phyloP scores from a whole-genome alignment of 371 early-diverging fungal species.

The Saksenaea oblongispora region DNA sequence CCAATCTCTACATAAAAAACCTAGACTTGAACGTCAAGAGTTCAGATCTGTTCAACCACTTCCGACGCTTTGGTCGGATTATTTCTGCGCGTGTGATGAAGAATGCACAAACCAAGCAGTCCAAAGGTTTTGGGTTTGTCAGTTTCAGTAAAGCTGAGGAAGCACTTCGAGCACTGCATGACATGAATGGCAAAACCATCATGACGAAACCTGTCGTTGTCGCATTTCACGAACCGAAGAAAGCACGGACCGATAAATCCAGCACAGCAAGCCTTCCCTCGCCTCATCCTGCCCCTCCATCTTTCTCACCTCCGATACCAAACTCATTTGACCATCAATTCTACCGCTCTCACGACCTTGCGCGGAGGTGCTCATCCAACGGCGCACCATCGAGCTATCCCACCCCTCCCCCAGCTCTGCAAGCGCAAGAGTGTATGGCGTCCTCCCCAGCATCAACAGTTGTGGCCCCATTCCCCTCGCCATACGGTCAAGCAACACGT shows the following conservation, averaged over 20 bases:
- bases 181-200: constrained; percentile 39
- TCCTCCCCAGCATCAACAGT: neutral
- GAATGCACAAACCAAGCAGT: constrained; percentile 40
- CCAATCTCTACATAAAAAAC: constrained; percentile 58
- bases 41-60: constrained; percentile 45
- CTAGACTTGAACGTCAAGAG: constrained; percentile 51
- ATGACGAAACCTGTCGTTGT: constrained; percentile 43
- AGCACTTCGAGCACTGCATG: constrained; percentile 34
- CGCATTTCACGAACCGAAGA: constrained; percentile 53
- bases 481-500: neutral
- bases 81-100: constrained; percentile 56
- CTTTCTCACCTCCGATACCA: neutral
- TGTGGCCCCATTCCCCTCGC: neutral
- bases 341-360: neutral
- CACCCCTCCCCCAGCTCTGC: neutral
- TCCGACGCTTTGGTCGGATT: constrained; percentile 51
- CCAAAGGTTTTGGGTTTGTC: constrained; percentile 55
- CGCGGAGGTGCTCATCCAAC: neutral
- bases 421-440: neutral
- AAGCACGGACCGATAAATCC: constrained; percentile 22
- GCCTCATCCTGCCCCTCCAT: neutral
- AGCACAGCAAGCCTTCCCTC: neutral
- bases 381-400: neutral
- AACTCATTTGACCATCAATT: neutral
- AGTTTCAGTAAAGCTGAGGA: constrained; percentile 47